Percentiles rank a stretch among this genome's conserved stretches.
Conservation (phyloP, 352 stramenopile genomes). For the Pythium brassicae region DNA sequence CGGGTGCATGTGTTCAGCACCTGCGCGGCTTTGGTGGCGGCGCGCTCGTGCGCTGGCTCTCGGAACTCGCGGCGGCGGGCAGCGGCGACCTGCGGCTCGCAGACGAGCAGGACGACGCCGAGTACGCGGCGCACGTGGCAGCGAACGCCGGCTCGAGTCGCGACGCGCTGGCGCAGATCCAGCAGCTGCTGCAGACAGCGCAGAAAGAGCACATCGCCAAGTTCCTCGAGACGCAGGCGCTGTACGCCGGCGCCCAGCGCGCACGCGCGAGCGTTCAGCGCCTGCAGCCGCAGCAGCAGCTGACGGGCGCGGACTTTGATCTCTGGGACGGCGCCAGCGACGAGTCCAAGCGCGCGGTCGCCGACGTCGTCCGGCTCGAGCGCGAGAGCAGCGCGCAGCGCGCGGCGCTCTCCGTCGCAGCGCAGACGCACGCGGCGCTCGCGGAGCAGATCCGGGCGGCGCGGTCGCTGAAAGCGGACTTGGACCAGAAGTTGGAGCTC, state of each 20-base stretch:
- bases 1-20: slow-evolving; percentile 23
- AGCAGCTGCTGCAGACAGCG: slow-evolving; percentile 26
- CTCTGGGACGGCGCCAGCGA: slow-evolving; percentile 12
- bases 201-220: slow-evolving; percentile 36
- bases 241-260: slow-evolving; percentile 22
- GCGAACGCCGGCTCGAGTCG: slow-evolving; percentile 25
- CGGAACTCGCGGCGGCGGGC: slow-evolving; percentile 9
- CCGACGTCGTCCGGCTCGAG: slow-evolving; percentile 25
- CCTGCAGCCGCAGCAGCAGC: not conserved
- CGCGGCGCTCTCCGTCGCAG: slow-evolving; percentile 15
- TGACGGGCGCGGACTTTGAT: slow-evolving; percentile 8
- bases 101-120: slow-evolving; percentile 26
- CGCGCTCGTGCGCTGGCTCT: slow-evolving; percentile 19
- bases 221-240: slow-evolving; percentile 29
- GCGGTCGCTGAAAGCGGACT: slow-evolving; percentile 25
- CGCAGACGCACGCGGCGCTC: slow-evolving; percentile 15
- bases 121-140: slow-evolving; percentile 33
- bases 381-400: slow-evolving; percentile 21
- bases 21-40: slow-evolving; percentile 26
- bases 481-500: slow-evolving; percentile 36
- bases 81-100: not conserved
- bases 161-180: slow-evolving; percentile 37
- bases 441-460: slow-evolving; percentile 16
- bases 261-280: slow-evolving; percentile 11
- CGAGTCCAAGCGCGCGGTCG: slow-evolving; percentile 4